These are phyloP conservation scores for Beta macrorhiza DNA, from an alignment of 179 eudicot genomes.

Conservation along the genomic window DNA sequence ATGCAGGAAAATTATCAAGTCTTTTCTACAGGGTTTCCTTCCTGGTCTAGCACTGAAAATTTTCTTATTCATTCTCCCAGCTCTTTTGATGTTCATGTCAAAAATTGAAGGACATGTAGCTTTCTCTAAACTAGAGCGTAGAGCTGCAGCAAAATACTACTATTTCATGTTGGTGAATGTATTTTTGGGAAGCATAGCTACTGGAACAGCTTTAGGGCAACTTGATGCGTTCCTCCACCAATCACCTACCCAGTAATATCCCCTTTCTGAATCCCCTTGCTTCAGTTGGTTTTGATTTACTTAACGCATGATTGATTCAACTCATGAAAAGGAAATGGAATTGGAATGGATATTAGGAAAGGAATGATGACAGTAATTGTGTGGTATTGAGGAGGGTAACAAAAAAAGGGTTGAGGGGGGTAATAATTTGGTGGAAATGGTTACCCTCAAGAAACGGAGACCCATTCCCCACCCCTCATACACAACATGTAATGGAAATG, in stretches of 20 bases:
- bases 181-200: conserved; percentile 79
- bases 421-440: too few species aligned
- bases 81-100: conserved; percentile 78
- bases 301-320: too few species aligned
- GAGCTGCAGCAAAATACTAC: conserved; percentile 86
- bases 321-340: too few species aligned
- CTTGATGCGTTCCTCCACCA: conserved; percentile 86
- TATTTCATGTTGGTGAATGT: conserved; percentile 96
- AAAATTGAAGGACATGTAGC: conserved; percentile 89
- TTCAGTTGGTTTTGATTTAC: background rate
- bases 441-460: too few species aligned
- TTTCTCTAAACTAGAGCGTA: conserved; percentile 66
- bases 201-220: conserved; percentile 92
- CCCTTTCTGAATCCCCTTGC: conserved; percentile 13
- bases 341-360: too few species aligned
- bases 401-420: too few species aligned
- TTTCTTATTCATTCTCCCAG: conserved; percentile 73
- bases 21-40: conserved; percentile 91
- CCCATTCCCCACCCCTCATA: too few species aligned
- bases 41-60: conserved; percentile 91
- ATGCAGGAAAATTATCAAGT: conserved; percentile 83
- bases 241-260: conserved; percentile 75
- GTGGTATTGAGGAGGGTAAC: too few species aligned
- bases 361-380: too few species aligned
- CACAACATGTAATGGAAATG: too few species aligned